phyloP scores from a whole-genome alignment of 75 land plant genomes.

The Pinus taeda region DNA sequence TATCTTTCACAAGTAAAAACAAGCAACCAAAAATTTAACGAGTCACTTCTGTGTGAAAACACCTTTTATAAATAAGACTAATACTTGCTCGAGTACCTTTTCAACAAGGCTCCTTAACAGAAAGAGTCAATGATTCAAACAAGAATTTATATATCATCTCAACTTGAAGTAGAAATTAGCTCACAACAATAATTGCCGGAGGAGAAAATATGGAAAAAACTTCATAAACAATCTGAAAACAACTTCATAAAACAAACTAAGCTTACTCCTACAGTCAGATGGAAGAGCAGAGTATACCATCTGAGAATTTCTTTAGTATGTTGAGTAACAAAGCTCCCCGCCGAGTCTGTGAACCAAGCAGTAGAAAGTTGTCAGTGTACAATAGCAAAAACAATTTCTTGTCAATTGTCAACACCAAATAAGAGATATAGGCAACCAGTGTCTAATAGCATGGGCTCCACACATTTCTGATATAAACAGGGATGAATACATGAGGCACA shows the following conservation, averaged over 20 bases:
- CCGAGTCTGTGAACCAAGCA: conserved; percentile 50
- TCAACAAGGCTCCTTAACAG: not conserved
- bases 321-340: conserved; percentile 75
- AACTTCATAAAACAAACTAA: not conserved
- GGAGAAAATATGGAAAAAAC: not conserved
- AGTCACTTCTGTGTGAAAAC: too few species aligned
- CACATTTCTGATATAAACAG: not conserved
- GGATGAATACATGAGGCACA: not conserved
- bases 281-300: conserved; percentile 43
- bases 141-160: not conserved
- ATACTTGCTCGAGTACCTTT: not conserved
- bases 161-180: not conserved
- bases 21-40: too few species aligned
- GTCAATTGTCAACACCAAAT: not conserved
- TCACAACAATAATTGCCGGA: not conserved
- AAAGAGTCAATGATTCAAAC: not conserved
- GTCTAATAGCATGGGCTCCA: too few species aligned
- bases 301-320: conserved; percentile 79
- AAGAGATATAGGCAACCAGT: not conserved
- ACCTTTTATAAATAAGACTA: not conserved
- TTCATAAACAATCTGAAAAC: not conserved
- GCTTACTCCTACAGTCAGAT: not conserved
- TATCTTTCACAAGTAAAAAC: too few species aligned
- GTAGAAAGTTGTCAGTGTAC: not conserved
- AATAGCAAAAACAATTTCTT: not conserved